Evolutionary conservation across 1,284 basidiomycete species (phyloP).

Genomic region (Mycena sp.): DNA sequence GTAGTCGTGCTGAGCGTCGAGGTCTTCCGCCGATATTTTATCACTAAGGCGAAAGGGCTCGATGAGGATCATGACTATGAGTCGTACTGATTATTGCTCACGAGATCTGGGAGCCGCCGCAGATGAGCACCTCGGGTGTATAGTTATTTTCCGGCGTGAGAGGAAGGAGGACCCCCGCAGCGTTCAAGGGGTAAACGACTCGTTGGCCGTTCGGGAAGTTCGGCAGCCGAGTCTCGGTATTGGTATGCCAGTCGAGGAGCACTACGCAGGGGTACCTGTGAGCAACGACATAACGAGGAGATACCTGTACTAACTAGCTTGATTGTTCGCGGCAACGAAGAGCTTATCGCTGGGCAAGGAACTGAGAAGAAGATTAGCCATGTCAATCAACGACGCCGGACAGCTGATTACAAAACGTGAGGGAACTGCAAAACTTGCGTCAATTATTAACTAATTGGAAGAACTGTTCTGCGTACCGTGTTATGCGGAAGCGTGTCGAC

Average conservation of each 20-base stretch:
- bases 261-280: background rate
- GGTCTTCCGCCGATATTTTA: constrained; percentile 37
- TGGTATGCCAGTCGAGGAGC: constrained; percentile 50
- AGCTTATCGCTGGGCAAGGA: constrained; percentile 15
- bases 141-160: constrained; percentile 37
- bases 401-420: constrained; percentile 15
- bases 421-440: constrained; percentile 10
- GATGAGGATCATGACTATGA: background rate
- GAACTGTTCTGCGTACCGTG: constrained; percentile 3
- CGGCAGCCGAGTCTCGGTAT: constrained; percentile 56
- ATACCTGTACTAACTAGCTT: constrained; percentile 15
- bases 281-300: background rate
- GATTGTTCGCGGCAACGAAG: constrained; percentile 25
- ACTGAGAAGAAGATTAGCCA: constrained; percentile 6
- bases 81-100: background rate
- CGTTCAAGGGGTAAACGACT: constrained; percentile 60
- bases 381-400: background rate
- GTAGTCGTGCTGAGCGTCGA: constrained; percentile 37
- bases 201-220: constrained; percentile 65
- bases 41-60: constrained; percentile 6
- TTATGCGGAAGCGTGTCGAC: constrained; percentile 24
- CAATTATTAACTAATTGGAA: background rate
- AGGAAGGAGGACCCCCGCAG: constrained; percentile 55
- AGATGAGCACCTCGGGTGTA: constrained; percentile 52
- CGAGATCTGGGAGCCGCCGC: constrained; percentile 45